Base-by-base conservation (phyloP, 2,329 filamentous ascomycete species). In the Paraphaeosphaeria sporulosa region DNA sequence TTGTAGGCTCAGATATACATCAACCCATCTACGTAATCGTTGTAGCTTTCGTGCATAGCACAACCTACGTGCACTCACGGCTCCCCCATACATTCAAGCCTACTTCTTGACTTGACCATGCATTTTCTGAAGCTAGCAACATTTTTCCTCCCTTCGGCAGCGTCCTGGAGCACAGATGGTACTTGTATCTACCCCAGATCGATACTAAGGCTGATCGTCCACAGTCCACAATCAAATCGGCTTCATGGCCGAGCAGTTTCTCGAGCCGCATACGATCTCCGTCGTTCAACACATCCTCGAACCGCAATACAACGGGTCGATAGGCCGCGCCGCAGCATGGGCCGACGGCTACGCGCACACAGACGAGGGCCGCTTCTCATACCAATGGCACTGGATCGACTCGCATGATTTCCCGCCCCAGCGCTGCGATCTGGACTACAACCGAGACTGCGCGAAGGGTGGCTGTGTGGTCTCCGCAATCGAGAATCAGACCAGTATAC, bases 361-460 rank as follows among this genome's bases (percentile, higher is more conserved):
- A 2, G 60, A 65, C 19, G 71, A 78, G 63, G 77, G 77, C n/a
- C 71, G 71, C n/a, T 79, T 76, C 59, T 78, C 74, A 12, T 79
- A 79, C 57, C 77, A 78, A 53, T 80, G 78, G 78, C 77, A 79
- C 56, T 80, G 76, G 75, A 78, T 80, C 54, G 76, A 78, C 51
- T 68, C 76, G 0, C 69, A 75, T 21, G 77, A 79, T 57, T 58
- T 69, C 46, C 70, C 75, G 1, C 77, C 77, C 1, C 56, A 69
- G 4, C 59, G 58, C 19, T 81, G 78, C 58, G 69, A 70, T 34
- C 62, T 79, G 1, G 66, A 78, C 59, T 80, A 79, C 57, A 66
- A 65, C 6, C 68, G 68, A 23, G 78, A 80, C 55, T 80, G 78
- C 53, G 67, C 72, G 4, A 67, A 70, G 25, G 75, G 74, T 15